Evolutionary conservation across 169 alveolate genomes (phyloP).

Genomic region (Theileria parva): DNA sequence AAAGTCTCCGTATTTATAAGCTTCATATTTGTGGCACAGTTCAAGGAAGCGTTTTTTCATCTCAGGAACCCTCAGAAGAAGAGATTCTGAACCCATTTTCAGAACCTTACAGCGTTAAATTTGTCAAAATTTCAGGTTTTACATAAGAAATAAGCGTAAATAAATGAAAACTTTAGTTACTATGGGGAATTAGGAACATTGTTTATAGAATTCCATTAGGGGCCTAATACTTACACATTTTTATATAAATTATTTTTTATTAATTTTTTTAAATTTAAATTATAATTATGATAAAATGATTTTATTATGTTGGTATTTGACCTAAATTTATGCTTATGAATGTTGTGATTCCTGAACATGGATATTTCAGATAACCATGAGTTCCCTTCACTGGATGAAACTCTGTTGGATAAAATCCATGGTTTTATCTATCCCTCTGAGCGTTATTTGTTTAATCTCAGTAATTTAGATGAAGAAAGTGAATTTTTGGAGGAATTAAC

Average conservation of each 20-base stretch:
- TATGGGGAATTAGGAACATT: not conserved
- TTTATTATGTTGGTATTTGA: too few species aligned
- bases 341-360: not conserved
- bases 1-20: conserved; percentile 42
- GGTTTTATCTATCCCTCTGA: not conserved
- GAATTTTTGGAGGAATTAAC: not conserved
- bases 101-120: too few species aligned
- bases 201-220: not conserved
- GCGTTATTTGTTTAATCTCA: not conserved
- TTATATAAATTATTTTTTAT: too few species aligned
- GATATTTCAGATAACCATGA: not conserved
- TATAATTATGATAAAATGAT: too few species aligned
- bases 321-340: too few species aligned
- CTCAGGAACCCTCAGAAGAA: conserved; percentile 4
- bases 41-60: conserved; percentile 17
- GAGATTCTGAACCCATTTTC: not conserved
- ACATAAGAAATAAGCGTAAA: not conserved
- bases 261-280: too few species aligned
- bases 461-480: not conserved
- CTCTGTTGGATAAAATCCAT: not conserved
- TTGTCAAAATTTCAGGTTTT: not conserved
- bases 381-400: not conserved
- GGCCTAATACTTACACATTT: too few species aligned
- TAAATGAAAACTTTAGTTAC: not conserved
- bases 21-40: conserved; percentile 30